phyloP scores from a whole-genome alignment of 2,329 filamentous ascomycete genomes.

The Aspergillus japonicus region DNA sequence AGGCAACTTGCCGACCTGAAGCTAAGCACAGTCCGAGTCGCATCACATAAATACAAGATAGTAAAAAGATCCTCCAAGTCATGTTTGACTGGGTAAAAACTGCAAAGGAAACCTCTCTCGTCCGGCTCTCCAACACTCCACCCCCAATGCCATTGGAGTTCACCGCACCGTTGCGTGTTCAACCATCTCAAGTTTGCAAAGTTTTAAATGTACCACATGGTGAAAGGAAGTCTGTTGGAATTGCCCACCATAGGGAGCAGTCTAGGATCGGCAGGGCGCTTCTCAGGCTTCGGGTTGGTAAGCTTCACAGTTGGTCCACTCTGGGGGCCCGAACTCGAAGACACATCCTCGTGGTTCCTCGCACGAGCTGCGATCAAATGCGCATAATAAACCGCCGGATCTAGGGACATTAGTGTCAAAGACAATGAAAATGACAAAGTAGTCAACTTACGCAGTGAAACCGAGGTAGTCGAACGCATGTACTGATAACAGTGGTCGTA shows the following conservation, averaged over 20 bases:
- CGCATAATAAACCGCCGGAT: constrained; percentile 91
- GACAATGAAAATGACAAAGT: not conserved
- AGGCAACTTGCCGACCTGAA: constrained; percentile 9
- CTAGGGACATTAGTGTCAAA: constrained; percentile 20
- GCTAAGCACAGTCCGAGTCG: not conserved
- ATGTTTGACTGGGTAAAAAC: not conserved
- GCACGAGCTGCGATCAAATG: constrained; percentile 83
- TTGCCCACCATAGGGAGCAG: constrained; percentile 36
- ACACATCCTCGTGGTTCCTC: constrained; percentile 66
- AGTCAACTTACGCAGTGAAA: constrained; percentile 62
- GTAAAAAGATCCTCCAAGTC: not conserved
- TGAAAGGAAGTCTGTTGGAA: constrained; percentile 30
- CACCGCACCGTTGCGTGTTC: not conserved
- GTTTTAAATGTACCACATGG: constrained; percentile 44
- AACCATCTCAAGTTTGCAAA: not conserved
- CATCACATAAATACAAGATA: not conserved
- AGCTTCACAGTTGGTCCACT: constrained; percentile 40
- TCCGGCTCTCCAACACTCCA: too few species aligned
- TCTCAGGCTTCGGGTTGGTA: constrained; percentile 28
- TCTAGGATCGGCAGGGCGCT: constrained; percentile 30
- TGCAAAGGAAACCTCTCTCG: not conserved
- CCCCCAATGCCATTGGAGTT: not conserved
- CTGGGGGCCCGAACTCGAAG: constrained; percentile 40
- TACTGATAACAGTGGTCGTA: constrained; percentile 97
- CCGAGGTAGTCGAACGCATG: constrained; percentile 84